These are phyloP conservation scores for Botrytis galanthina DNA, from an alignment of 2,329 filamentous ascomycete genomes.

Conservation along the genomic window DNA sequence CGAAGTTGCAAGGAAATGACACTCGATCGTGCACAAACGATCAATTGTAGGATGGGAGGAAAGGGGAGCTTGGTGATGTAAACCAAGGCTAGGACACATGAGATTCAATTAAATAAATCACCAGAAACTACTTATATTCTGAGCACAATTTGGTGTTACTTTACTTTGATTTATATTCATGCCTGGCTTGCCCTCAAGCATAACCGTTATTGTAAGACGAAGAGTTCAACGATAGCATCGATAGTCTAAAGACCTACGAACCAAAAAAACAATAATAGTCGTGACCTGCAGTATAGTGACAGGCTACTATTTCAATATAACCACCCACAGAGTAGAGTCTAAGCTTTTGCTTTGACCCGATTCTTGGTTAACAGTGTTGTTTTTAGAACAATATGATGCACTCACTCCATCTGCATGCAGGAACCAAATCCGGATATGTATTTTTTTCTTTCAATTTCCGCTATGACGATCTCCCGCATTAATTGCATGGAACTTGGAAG, in stretches of 20 bases:
- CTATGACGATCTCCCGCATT: conserved; percentile 16
- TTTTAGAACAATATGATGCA: background rate
- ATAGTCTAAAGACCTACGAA: background rate
- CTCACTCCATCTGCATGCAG: background rate
- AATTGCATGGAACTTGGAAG: background rate
- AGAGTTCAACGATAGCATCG: background rate
- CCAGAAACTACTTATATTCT: no score
- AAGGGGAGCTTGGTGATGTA: background rate
- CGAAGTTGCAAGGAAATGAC: background rate
- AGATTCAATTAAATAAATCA: background rate
- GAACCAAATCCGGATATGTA: background rate
- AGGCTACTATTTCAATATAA: background rate
- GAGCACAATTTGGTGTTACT: background rate
- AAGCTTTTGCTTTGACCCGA: background rate
- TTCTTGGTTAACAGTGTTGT: background rate
- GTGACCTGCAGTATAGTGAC: background rate
- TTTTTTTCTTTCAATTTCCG: background rate
- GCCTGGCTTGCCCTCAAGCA: background rate
- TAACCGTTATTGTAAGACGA: background rate
- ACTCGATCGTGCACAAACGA: background rate
- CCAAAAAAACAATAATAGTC: background rate
- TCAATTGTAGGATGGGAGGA: background rate
- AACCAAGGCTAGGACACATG: background rate
- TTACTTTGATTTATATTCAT: background rate
- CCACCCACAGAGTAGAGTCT: background rate